Base-by-base conservation (phyloP, 1,284 basidiomycete species). In the Agaricales sp. region DNA sequence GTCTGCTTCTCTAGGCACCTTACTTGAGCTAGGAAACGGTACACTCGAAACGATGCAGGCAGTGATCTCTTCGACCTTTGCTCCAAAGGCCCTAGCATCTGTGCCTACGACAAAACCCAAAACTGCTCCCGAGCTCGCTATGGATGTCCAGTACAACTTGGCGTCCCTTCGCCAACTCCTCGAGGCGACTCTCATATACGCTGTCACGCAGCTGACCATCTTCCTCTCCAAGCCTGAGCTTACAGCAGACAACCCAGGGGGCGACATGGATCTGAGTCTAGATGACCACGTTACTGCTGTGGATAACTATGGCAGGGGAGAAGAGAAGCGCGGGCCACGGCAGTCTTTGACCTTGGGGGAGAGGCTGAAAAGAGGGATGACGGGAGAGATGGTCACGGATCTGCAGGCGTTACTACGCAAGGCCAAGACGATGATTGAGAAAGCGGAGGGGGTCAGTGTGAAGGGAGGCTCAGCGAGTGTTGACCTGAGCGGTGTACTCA, bases 381-480 rank as follows among this genome's bases (percentile, higher is more conserved):
- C 82, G 12, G 80, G 82, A 1, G 87, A 91, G 67, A 80, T 92
- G 72, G 79, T 78, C 41, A 71, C 72, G 2, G 89, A 92, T 62
- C 57, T 91, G 50, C 78, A 80, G 56, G 69, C 74, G 6, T 64
- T 90, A 58, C 54, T 91, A 61, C 74, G 67, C 53, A 83, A 78
- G 56, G 71, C 80, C n/a, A 78, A 75, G 57, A 73, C 75, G 1
- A 62, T 83, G 41, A 64, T 85, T 19, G 70, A 65, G 21, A 80
- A 82, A 60, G 77, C 74, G 56, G 67, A 76, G 49, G 57, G 58
- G 4, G 58, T 72, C 47, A 57, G 73, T 49, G 67, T 69, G 47
- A 68, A 66, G 50, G 61, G 61, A 26, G 24, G 21, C 8, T 8
- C 6, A 4, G 44, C 13, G 4, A 60, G 53, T 25, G 38, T 50